These are phyloP conservation scores for Avicennia marina DNA, from an alignment of 257 asterid genomes.

Conservation along the genomic window DNA sequence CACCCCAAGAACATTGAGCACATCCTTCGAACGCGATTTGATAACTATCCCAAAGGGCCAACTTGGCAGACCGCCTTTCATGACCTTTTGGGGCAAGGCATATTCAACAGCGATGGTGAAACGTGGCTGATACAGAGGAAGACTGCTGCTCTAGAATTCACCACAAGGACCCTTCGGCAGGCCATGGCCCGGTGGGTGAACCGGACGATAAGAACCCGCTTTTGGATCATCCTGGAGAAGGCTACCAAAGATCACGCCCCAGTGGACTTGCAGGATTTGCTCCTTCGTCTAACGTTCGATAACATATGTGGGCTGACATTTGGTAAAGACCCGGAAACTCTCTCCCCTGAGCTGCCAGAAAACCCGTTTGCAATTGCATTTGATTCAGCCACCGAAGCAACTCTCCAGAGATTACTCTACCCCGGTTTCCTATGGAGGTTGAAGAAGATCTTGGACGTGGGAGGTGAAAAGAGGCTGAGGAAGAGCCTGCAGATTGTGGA, in stretches of 20 bases:
- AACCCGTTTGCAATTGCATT: constrained; percentile 67
- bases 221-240: constrained; percentile 66
- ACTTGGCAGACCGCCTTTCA: constrained; percentile 80
- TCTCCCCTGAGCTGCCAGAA: constrained; percentile 66
- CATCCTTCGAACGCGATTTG: constrained; percentile 76
- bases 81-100: constrained; percentile 76
- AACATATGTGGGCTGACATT: constrained; percentile 79
- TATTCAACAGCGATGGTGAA: constrained; percentile 82
- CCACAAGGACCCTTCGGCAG: constrained; percentile 78
- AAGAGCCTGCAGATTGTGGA: constrained; percentile 55
- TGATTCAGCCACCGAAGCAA: constrained; percentile 84
- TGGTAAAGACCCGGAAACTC: constrained; percentile 81
- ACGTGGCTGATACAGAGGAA: constrained; percentile 82
- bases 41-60: constrained; percentile 83
- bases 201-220: constrained; percentile 73
- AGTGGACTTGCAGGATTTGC: constrained; percentile 68
- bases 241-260: constrained; percentile 40
- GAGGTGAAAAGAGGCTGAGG: constrained; percentile 49
- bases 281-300: constrained; percentile 68
- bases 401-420: constrained; percentile 59
- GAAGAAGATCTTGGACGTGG: constrained; percentile 49
- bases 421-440: constrained; percentile 71
- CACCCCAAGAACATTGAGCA: constrained; percentile 82
- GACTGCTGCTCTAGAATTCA: constrained; percentile 83
- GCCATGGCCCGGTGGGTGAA: constrained; percentile 94